These are phyloP conservation scores for Phytophthora ohioensis DNA, from an alignment of 352 stramenopile species.

Conservation along the genomic window DNA sequence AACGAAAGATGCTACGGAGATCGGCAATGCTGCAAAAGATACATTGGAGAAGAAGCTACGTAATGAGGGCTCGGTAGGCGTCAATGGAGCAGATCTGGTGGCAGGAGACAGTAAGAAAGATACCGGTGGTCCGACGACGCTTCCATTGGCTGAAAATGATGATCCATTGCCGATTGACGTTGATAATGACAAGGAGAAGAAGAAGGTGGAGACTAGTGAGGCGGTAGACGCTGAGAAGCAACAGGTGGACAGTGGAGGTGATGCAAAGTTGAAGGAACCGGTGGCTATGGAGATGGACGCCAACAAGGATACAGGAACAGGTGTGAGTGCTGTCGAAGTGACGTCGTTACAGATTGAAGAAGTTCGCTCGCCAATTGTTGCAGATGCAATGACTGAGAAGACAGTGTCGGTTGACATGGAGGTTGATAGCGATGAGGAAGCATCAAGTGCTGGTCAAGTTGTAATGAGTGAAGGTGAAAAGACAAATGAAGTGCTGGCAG, in stretches of 20 bases:
- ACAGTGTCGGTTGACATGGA: slow-evolving; percentile 4
- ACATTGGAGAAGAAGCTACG: neutral
- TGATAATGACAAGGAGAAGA: slow-evolving; percentile 1
- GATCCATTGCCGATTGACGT: slow-evolving; percentile 17
- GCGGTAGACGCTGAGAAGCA: neutral
- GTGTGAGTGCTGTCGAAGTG: neutral
- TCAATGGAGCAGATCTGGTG: neutral
- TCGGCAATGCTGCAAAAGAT: neutral
- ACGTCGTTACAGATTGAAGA: neutral
- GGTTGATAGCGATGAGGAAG: slow-evolving; percentile 3
- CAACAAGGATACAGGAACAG: neutral
- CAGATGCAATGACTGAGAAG: neutral
- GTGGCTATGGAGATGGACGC: slow-evolving; percentile 5
- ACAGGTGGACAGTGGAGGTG: neutral
- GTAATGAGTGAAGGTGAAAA: too few relatives aligned
- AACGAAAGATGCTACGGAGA: neutral
- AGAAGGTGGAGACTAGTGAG: neutral
- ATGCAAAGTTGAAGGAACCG: neutral
- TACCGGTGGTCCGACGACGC: neutral
- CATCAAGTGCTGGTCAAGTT: neutral
- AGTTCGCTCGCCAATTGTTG: neutral
- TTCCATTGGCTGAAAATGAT: slow-evolving; percentile 9
- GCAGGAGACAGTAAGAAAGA: slow-evolving; percentile 13
- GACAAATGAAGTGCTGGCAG: neutral
- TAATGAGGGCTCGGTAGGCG: neutral